phyloP scores from a whole-genome alignment of 805 yeast genomes.

The Kurtzmaniella cleridarum region DNA sequence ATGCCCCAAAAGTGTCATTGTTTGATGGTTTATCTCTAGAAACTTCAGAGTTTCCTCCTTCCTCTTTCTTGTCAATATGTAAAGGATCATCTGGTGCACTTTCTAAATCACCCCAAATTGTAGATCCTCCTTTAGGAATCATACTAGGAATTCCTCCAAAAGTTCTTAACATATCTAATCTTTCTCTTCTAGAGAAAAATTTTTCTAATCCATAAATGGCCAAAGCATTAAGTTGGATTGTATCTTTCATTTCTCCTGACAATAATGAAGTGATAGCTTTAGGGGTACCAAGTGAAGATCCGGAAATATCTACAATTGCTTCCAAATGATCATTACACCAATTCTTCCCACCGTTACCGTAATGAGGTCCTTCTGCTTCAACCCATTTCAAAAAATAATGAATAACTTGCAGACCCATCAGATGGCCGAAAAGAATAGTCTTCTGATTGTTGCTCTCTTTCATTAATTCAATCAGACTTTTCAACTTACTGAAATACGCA shows the following conservation, averaged over 20 bases:
- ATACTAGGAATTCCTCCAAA: constrained; percentile 95
- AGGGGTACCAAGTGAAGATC: constrained; percentile 90
- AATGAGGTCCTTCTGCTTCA: constrained; percentile 74
- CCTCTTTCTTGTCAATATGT: constrained; percentile 18
- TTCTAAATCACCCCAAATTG: constrained; percentile 76
- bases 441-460: constrained; percentile 54
- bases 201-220: constrained; percentile 94
- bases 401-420: constrained; percentile 93
- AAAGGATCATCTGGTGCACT: constrained; percentile 69
- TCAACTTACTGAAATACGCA: constrained; percentile 73
- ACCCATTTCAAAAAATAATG: constrained; percentile 94
- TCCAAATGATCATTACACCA: constrained; percentile 89
- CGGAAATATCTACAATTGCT: constrained; percentile 81
- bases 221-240: constrained; percentile 85
- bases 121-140: constrained; percentile 93
- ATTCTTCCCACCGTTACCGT: constrained; percentile 83
- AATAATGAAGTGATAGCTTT: constrained; percentile 85
- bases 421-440: constrained; percentile 78
- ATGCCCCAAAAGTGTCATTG: constrained; percentile 59
- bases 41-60: constrained; percentile 9
- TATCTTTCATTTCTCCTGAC: constrained; percentile 98
- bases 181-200: constrained; percentile 84
- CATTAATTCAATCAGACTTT: constrained; percentile 63
- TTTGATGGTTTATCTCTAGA: constrained; percentile 16
- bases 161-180: constrained; percentile 77